Evolutionary conservation across 257 asterid species (phyloP), one percentile per base, ranked within the genome.

Genomic region (Avicennia marina): DNA sequence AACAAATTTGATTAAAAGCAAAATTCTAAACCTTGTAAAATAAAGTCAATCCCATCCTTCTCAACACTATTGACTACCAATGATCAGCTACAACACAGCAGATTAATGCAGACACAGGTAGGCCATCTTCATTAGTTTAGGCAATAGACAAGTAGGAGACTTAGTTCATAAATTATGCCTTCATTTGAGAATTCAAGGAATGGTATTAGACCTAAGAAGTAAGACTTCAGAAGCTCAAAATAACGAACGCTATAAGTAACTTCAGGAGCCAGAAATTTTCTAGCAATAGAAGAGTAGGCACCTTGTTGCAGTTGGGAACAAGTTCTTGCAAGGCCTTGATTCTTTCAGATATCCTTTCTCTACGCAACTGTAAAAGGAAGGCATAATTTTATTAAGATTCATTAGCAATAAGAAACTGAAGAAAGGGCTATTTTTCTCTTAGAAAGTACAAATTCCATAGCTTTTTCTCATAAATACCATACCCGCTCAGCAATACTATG

Each of bases 401-500:
- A 48, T 26, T 13, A 18, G 19, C n/a, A 40, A 41, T 6, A 26
- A 25, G 31, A 49, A 43, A 18, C 36, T 13, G 15, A 55, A 20
- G 24, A 46, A 4, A 24, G 13, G 47, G 19, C 32, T 25, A 32
- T 20, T 42, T 54, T 40, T 43, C 19, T 57, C 17, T 53, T 26
- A 20, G 9, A 24, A 12, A 53, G n/a, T 9, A 42, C 16, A 66
- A 26, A 42, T 53, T 20, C 42, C 19, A 46, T 18, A 57, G 58
- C 55, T 27, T 26, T 51, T 46, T 11, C 29, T 19, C 11, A 18
- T 40, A 25, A 53, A 16, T 46, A 41, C 15, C 10, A 58, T 75
- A 88, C 96, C 83, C 96, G 66, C 69, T 88, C 96, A 67, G 96
- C 96, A 56, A n/a, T n/a, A n/a, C 96, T 87, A 60, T 87, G 96